Base-by-base conservation (phyloP, 164 flowering plant species). In the Euptelea pleiosperma region DNA sequence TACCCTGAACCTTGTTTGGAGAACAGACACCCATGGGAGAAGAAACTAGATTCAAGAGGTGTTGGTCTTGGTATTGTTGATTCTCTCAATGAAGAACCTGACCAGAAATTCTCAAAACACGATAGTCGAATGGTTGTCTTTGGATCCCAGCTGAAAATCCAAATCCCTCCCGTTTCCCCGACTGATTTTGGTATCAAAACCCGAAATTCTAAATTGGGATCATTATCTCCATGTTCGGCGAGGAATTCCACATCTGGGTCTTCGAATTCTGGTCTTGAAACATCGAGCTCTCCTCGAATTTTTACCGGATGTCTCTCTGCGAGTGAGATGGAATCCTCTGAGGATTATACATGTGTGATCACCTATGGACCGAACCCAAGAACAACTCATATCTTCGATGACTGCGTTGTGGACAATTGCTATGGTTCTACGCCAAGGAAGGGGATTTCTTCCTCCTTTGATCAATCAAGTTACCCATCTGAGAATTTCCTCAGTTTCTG, bases 301-400 rank as follows among this genome's bases (percentile, higher is more conserved):
- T 78, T 73, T 43, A 58, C 74, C 0, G 80, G 82, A 10, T 68
- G 70, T 57, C 73, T 80, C 24, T 77, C 88, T 8, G 74, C 76
- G 0, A 69, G 67, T 18, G 91, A 84, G 64, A 82, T 86, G 76
- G 95, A 87, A 65, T 76, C 77, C 14, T 85, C 89, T 1, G 97
- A 90, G 72, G 97, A 87, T 26, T 90, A 87, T 51, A 87, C 92
- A 30, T 72, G 95, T 62, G 90, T 87, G 33, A 83, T 83, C 30
- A 61, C 87, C 0, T 81, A 76, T 43, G 93, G 92, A 0, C 86
- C 92, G 1, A 85, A 82, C 49, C 91, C 91, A 0, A 85, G 42
- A 55, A 84, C 86, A 8, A 87, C 83, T 22, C 97, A 90, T 62
- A 86, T 90, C n/a, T 90, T 83, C 55, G 91, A 81, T 62, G 71